Percentiles rank a stretch among this genome's conserved stretches.
Evolutionary conservation across 2,329 filamentous ascomycete species (phyloP).

Genomic region (Myriangium duriaei): DNA sequence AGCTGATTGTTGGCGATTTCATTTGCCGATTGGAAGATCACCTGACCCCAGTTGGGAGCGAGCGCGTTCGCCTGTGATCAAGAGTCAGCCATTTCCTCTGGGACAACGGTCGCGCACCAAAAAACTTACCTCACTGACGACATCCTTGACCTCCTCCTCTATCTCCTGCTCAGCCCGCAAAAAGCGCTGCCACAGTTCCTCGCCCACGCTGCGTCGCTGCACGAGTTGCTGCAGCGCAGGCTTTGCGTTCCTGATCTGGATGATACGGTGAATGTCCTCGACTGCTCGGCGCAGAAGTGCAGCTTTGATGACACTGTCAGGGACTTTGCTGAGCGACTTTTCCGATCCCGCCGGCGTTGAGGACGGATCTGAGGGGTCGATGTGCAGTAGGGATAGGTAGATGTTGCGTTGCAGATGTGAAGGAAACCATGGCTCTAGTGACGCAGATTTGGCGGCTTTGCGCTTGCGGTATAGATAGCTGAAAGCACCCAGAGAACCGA

Average conservation of each 20-base stretch:
- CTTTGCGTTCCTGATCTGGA: slow-evolving; percentile 80
- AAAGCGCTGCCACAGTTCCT: slow-evolving; percentile 92
- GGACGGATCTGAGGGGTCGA: slow-evolving; percentile 40
- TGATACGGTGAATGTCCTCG: slow-evolving; percentile 85
- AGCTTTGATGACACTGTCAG: slow-evolving; percentile 75
- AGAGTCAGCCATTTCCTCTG: slow-evolving; percentile 14
- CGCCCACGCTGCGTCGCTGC: slow-evolving; percentile 83
- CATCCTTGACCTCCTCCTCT: slow-evolving; percentile 88
- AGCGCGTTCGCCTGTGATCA: slow-evolving; percentile 73
- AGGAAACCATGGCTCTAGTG: slow-evolving; percentile 88
- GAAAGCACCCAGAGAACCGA: slow-evolving; percentile 82
- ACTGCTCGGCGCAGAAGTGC: slow-evolving; percentile 79
- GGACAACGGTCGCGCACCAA: too few species aligned
- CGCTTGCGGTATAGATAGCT: slow-evolving; percentile 86
- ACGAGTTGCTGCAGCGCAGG: slow-evolving; percentile 71
- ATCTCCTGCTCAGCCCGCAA: slow-evolving; percentile 90
- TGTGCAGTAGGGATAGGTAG: slow-evolving; percentile 83
- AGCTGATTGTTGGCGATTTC: slow-evolving; percentile 81
- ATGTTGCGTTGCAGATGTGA: slow-evolving; percentile 85
- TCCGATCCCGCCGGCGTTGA: slow-evolving; percentile 44
- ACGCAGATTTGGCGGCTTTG: slow-evolving; percentile 67
- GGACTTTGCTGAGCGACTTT: slow-evolving; percentile 53
- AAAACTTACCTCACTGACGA: slow-evolving; percentile 77
- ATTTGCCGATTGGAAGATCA: slow-evolving; percentile 94
- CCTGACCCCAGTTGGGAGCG: slow-evolving; percentile 76